Conservation (phyloP, 2,329 filamentous ascomycete genomes). For the Cercospora sojina region DNA sequence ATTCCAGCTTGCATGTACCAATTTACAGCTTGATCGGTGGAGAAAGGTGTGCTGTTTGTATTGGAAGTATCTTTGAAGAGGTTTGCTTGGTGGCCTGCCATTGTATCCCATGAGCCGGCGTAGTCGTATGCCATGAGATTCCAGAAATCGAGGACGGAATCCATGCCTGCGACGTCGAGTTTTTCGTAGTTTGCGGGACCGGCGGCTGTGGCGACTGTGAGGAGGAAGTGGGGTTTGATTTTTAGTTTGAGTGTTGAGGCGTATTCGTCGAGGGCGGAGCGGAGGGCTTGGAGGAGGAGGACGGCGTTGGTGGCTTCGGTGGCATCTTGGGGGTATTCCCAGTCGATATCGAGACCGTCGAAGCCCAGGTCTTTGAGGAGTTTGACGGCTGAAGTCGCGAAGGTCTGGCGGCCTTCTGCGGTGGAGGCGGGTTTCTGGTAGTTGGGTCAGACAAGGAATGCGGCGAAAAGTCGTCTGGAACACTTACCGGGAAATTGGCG, state of each 20-base stretch:
- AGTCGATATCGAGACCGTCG: conserved; percentile 50
- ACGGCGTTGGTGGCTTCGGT: conserved; percentile 43
- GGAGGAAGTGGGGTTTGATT: conserved; percentile 42
- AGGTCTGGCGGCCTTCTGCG: conserved; percentile 59
- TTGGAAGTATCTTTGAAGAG: conserved; percentile 60
- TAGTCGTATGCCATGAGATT: conserved; percentile 55
- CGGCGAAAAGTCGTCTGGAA: not conserved
- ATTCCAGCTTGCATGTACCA: conserved; percentile 66
- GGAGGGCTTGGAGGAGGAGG: conserved; percentile 41
- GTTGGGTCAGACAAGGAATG: not conserved
- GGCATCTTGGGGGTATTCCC: conserved; percentile 48
- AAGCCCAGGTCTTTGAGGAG: conserved; percentile 81
- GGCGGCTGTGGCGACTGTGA: conserved; percentile 48
- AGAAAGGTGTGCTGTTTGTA: conserved; percentile 72
- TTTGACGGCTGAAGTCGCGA: conserved; percentile 69
- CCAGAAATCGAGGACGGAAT: conserved; percentile 48
- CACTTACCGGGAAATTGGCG: conserved; percentile 64
- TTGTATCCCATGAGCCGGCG: conserved; percentile 74
- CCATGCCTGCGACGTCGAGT: conserved; percentile 44
- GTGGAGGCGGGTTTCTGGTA: conserved; percentile 59
- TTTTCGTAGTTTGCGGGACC: conserved; percentile 47
- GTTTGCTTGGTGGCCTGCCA: conserved; percentile 77
- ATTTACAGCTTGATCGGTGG: conserved; percentile 66
- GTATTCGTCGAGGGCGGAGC: conserved; percentile 44
- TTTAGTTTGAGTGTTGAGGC: conserved; percentile 34